These are phyloP conservation scores for Aspergillus sp. DNA, from an alignment of 2,329 filamentous ascomycete species.

Conservation along the genomic window DNA sequence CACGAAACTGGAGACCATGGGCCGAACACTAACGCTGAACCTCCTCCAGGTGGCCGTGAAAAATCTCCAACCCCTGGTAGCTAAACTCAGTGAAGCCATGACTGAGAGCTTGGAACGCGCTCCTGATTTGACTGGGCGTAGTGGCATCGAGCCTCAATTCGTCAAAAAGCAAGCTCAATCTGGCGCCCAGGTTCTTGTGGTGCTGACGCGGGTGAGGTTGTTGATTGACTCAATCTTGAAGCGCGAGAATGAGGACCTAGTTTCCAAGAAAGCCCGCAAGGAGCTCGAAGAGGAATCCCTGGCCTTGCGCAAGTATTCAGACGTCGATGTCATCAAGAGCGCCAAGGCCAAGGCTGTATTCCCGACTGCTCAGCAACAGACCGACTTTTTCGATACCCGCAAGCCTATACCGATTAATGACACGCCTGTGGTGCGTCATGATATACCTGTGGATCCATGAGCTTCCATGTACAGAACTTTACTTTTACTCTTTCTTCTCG, in stretches of 20 bases:
- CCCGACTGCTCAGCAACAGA: not conserved
- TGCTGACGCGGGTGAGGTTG: slow-evolving; percentile 28
- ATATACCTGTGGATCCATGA: no score
- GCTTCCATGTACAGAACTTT: not conserved
- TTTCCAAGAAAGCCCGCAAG: slow-evolving; percentile 26
- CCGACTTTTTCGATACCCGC: not conserved
- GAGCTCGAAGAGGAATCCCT: slow-evolving; percentile 25
- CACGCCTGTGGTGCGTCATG: no score
- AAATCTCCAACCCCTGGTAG: slow-evolving; percentile 27
- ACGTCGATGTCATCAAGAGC: slow-evolving; percentile 16
- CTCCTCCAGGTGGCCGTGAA: slow-evolving; percentile 24
- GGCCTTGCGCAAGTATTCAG: slow-evolving; percentile 32
- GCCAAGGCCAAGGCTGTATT: slow-evolving; percentile 15
- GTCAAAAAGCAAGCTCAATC: not conserved
- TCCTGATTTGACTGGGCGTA: not conserved
- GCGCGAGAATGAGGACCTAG: slow-evolving; percentile 18
- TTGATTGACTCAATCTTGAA: slow-evolving; percentile 39
- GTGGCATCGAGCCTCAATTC: not conserved
- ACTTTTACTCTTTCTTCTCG: not conserved
- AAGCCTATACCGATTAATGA: no score
- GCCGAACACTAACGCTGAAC: slow-evolving; percentile 26
- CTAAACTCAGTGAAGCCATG: slow-evolving; percentile 27
- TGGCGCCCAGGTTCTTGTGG: slow-evolving; percentile 21
- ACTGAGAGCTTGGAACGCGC: not conserved
- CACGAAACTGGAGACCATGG: slow-evolving; percentile 23